phyloP scores from a whole-genome alignment of 495 filamentous ascomycete genomes.

The Aeminium ludgeri region DNA sequence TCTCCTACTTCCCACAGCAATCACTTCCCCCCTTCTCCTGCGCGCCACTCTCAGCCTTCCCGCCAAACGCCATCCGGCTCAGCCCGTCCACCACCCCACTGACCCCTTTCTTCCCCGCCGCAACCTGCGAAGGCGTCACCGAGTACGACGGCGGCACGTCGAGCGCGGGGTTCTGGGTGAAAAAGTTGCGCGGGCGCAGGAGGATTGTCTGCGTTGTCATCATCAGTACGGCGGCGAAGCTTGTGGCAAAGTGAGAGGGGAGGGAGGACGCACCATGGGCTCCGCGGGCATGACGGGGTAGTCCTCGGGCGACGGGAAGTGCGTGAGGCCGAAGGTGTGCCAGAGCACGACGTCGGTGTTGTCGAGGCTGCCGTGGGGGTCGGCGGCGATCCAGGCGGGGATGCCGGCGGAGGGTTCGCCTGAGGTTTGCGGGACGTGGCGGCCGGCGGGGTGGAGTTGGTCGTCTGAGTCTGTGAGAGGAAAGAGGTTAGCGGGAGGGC shows the following conservation, averaged over 20 bases:
- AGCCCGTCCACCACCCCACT: constrained; percentile 17
- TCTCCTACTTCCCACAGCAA: constrained; percentile 6
- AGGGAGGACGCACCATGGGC: too few species aligned
- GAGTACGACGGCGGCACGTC: constrained; percentile 76
- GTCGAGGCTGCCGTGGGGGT: constrained; percentile 54
- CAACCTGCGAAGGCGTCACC: constrained; percentile 50
- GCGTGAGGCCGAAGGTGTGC: constrained; percentile 90
- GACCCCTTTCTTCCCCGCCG: constrained; percentile 26
- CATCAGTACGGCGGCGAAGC: too few species aligned
- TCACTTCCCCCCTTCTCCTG: constrained; percentile 9
- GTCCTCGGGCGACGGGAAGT: constrained; percentile 86
- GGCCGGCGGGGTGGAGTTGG: constrained; percentile 80
- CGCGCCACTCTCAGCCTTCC: constrained; percentile 18
- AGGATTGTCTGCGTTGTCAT: too few species aligned
- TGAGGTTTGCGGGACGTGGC: constrained; percentile 84
- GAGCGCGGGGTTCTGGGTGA: constrained; percentile 64
- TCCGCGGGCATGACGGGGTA: constrained; percentile 91
- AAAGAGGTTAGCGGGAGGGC: constrained; percentile 2
- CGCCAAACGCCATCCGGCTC: constrained; percentile 23
- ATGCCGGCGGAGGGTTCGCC: constrained; percentile 67
- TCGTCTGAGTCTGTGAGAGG: constrained; percentile 49
- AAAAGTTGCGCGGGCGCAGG: constrained; percentile 76
- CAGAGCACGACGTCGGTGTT: constrained; percentile 84
- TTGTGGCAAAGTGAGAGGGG: too few species aligned
- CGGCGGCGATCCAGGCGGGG: constrained; percentile 65